Evolutionary conservation across 768 basidiomycete species (phyloP), one percentile per base, ranked within the genome.

Genomic region (Boletus reticulatus): DNA sequence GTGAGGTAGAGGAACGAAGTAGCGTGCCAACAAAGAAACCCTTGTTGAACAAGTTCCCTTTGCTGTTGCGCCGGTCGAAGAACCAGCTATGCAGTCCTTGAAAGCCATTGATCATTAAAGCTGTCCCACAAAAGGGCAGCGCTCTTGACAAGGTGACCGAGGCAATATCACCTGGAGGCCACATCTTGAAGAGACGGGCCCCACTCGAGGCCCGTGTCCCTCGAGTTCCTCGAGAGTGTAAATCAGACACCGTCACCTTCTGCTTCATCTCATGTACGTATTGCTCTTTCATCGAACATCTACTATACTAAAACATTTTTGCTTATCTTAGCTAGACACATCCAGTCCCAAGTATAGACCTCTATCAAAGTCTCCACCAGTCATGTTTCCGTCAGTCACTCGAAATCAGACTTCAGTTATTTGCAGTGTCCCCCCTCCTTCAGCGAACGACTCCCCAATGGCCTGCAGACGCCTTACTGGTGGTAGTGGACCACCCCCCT

Each of bases 101-200:
- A 50, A 72, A 72, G 34, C 58, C 64, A 17, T 48, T 61, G 0
- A 36, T 54, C n/a, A 52, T 64, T 31, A 67, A 62, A 14, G 53
- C 61, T 19, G 55, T 71, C 16, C 70, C 71, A 17, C 71, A 71
- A 41, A 79, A 78, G 56, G 76, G 73, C 1, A 82, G 74, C 48
- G 64, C 71, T 20, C 73, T 74, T 46, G 80, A 82, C 56, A 85
- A 88, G 64, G 83, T 87, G 29, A 83, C 76, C 3, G 85, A 85
- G 57, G 84, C 83, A 2, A 77, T 90, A 55, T 91, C 88, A 0
- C 89, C 89, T 3, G 87, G 87, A 13, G 89, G 88, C 0, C 89
- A 89, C 69, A 75, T 92, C 54, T 80, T 77, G 38, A 90, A 92
- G 70, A 79, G 88, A 53, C 82, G 88, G 12, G 88, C 88, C 1